Conservation (phyloP, 441 rosid species). For the Erodium moschatum region DNA sequence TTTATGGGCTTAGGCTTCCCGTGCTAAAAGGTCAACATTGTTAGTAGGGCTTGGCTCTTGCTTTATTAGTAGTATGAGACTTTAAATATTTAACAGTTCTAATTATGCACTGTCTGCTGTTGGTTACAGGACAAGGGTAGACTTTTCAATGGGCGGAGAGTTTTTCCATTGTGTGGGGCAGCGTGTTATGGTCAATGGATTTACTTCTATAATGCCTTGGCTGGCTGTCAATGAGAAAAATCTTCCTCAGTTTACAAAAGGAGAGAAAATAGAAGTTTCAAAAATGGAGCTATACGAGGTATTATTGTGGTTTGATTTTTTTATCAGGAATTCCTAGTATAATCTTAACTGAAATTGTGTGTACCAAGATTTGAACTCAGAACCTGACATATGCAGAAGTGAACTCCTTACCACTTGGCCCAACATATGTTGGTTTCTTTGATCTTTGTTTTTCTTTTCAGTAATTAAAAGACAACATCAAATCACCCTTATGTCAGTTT, state of each 20-base stretch:
- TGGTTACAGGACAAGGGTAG: conserved; percentile 61
- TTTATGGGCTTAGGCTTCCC: too few species aligned
- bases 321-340: not conserved
- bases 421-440: too few species aligned
- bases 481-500: not conserved
- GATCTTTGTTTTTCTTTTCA: not conserved
- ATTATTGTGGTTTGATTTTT: not conserved
- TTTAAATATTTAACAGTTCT: not conserved
- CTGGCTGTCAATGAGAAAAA: conserved; percentile 63
- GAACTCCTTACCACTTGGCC: too few species aligned
- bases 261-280: conserved; percentile 64
- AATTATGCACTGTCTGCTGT: conserved; percentile 7
- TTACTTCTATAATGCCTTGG: conserved; percentile 90
- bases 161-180: conserved; percentile 68
- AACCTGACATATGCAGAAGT: too few species aligned
- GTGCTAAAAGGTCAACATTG: too few species aligned
- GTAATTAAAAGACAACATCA: not conserved
- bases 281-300: conserved; percentile 77
- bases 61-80: not conserved
- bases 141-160: conserved; percentile 70
- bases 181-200: conserved; percentile 51
- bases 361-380: too few species aligned
- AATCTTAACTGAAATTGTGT: too few species aligned
- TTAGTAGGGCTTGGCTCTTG: too few species aligned
- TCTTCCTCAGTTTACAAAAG: conserved; percentile 55